Evolutionary conservation across 306 rosid species (phyloP).

Genomic region (Ormosia emarginata): DNA sequence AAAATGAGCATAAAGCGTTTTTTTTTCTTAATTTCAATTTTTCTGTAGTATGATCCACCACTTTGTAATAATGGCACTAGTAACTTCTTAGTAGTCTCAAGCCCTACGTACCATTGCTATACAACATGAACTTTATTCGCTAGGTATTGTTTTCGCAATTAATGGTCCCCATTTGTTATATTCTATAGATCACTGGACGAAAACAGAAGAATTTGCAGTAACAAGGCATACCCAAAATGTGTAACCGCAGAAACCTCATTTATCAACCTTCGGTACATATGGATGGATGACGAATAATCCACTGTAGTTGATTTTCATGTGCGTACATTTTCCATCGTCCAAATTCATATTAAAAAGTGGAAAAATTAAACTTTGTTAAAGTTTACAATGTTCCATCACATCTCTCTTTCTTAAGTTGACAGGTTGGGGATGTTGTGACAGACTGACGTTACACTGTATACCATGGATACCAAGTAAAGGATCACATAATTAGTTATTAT

Average conservation of each 20-base stretch:
- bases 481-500: slow-evolving; percentile 34
- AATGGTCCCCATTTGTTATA: slow-evolving; percentile 6
- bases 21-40: neutral
- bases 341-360: neutral
- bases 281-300: neutral
- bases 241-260: neutral
- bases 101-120: neutral
- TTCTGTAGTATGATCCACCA: neutral
- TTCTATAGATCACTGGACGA: neutral
- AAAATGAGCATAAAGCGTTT: slow-evolving; percentile 18
- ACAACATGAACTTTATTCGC: neutral
- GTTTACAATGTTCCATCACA: slow-evolving; percentile 47
- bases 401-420: slow-evolving; percentile 41
- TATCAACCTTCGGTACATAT: neutral
- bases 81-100: neutral
- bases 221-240: neutral
- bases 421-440: slow-evolving; percentile 34
- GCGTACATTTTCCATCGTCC: neutral
- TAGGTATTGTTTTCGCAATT: neutral
- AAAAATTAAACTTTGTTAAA: neutral
- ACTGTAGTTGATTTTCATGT: neutral
- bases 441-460: slow-evolving; percentile 50
- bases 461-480: slow-evolving; percentile 34
- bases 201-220: neutral
- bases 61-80: slow-evolving; percentile 12